A percentile compares a stretch with the other conserved stretches of the same genome.
Evolutionary conservation across 2,329 filamentous ascomycete species (phyloP).

Genomic region (Fusarium hainanense): DNA sequence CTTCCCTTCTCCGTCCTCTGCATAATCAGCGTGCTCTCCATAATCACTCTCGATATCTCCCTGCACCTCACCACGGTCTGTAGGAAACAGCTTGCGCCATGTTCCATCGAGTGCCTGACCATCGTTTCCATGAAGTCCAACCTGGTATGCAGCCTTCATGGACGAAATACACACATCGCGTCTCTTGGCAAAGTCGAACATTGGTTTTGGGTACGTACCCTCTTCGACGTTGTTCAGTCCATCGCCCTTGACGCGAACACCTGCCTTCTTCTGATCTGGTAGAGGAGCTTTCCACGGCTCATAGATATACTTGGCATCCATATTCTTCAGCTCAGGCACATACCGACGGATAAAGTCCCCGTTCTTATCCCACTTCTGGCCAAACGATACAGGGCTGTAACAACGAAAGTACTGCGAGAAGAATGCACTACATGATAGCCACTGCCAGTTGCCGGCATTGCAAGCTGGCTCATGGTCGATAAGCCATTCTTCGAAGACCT

Average conservation of each 20-base stretch:
- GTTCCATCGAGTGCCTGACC: conserved; percentile 69
- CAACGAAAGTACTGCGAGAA: conserved; percentile 77
- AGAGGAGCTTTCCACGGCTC: conserved; percentile 82
- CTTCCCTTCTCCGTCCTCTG: conserved; percentile 39
- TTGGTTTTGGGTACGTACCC: conserved; percentile 75
- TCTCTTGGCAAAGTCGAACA: conserved; percentile 78
- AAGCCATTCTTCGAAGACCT: conserved; percentile 81
- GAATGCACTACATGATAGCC: conserved; percentile 81
- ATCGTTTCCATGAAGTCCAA: conserved; percentile 73
- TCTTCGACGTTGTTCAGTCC: conserved; percentile 56
- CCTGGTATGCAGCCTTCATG: conserved; percentile 76
- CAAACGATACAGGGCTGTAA: conserved; percentile 77
- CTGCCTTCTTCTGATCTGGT: conserved; percentile 74
- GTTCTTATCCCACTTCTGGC: conserved; percentile 79
- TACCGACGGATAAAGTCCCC: conserved; percentile 72
- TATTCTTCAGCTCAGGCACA: conserved; percentile 72
- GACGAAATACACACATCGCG: conserved; percentile 71
- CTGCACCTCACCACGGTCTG: conserved; percentile 54
- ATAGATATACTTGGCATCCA: conserved; percentile 78
- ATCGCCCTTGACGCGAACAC: conserved; percentile 69
- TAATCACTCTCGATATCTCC: conserved; percentile 51
- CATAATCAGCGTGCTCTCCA: conserved; percentile 50
- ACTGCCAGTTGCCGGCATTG: conserved; percentile 83
- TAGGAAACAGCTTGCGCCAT: conserved; percentile 61
- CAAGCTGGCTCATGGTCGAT: conserved; percentile 80